These are phyloP conservation scores for Colletotrichum eremochloae DNA, from an alignment of 2,329 filamentous ascomycete genomes.

Conservation along the genomic window DNA sequence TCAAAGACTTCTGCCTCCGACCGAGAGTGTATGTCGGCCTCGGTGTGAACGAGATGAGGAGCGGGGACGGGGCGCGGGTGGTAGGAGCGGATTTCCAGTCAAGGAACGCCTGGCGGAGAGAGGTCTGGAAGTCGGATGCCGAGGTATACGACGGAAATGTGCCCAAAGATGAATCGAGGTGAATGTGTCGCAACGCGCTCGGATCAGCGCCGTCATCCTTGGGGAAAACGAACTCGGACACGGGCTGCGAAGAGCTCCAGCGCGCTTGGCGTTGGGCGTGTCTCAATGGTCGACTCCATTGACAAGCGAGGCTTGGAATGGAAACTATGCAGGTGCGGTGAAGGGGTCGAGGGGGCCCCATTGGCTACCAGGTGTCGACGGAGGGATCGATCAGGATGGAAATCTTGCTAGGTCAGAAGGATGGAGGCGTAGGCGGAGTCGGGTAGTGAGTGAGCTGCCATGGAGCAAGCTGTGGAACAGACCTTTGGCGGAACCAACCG, in stretches of 20 bases:
- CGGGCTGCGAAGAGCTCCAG: slow-evolving; percentile 27
- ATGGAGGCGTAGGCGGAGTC: neutral
- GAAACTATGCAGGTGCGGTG: neutral
- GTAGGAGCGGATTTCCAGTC: slow-evolving; percentile 51
- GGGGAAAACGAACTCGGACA: slow-evolving; percentile 28
- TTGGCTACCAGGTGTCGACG: slow-evolving; percentile 3
- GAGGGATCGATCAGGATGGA: neutral
- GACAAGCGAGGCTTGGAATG: neutral
- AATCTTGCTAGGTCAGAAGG: neutral
- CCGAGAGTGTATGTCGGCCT: slow-evolving; percentile 90
- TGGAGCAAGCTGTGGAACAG: slow-evolving; percentile 18
- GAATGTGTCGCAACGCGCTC: slow-evolving; percentile 36
- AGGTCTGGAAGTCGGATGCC: slow-evolving; percentile 39
- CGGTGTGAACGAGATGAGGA: slow-evolving; percentile 86
- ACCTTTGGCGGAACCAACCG: slow-evolving; percentile 35
- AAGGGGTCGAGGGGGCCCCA: slow-evolving; percentile 4
- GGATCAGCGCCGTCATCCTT: slow-evolving; percentile 23
- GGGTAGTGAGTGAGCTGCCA: slow-evolving; percentile 1
- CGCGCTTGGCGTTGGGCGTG: slow-evolving; percentile 2
- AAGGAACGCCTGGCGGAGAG: slow-evolving; percentile 51
- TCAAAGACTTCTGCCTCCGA: slow-evolving; percentile 76
- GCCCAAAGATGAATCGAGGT: slow-evolving; percentile 8
- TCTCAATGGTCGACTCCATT: neutral
- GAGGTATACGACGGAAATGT: slow-evolving; percentile 29
- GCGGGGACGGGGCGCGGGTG: slow-evolving; percentile 69